Evolutionary conservation across 2,329 filamentous ascomycete genomes (phyloP).

Genomic region (Zelopaecilomyces penicillatus): DNA sequence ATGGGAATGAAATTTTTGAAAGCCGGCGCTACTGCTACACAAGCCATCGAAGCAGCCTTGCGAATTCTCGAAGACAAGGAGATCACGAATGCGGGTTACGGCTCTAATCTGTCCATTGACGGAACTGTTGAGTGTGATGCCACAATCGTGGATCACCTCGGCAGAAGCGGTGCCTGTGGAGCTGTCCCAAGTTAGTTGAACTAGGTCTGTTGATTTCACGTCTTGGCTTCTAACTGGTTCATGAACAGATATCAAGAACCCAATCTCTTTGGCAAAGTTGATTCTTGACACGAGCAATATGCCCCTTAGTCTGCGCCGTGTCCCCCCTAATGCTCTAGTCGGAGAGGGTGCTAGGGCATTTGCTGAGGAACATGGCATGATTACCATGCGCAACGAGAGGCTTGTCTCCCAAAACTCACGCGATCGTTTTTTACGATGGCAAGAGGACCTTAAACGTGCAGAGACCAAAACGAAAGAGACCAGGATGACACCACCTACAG

Average conservation of each 20-base stretch:
- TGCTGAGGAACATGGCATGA: slow-evolving; percentile 69
- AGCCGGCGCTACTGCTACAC: slow-evolving; percentile 69
- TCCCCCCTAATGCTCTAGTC: slow-evolving; percentile 87
- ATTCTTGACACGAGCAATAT: slow-evolving; percentile 71
- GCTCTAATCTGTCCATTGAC: slow-evolving; percentile 87
- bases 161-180: slow-evolving; percentile 86
- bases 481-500: slow-evolving; percentile 10
- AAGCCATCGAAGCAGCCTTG: slow-evolving; percentile 85
- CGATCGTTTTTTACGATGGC: slow-evolving; percentile 75
- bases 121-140: slow-evolving; percentile 93
- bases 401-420: slow-evolving; percentile 73
- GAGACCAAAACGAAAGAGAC: slow-evolving; percentile 35
- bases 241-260: slow-evolving; percentile 74
- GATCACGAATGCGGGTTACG: slow-evolving; percentile 93
- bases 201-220: neutral
- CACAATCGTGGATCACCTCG: slow-evolving; percentile 81
- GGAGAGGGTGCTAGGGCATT: slow-evolving; percentile 82
- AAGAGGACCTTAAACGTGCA: slow-evolving; percentile 58
- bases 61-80: slow-evolving; percentile 84
- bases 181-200: slow-evolving; percentile 70
- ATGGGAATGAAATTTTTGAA: slow-evolving; percentile 75
- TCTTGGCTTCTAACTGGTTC: neutral
- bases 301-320: slow-evolving; percentile 73
- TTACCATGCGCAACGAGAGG: slow-evolving; percentile 62
- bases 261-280: slow-evolving; percentile 75